These are phyloP conservation scores for Amanita muscaria DNA, from an alignment of 768 basidiomycete genomes.

Conservation along the genomic window DNA sequence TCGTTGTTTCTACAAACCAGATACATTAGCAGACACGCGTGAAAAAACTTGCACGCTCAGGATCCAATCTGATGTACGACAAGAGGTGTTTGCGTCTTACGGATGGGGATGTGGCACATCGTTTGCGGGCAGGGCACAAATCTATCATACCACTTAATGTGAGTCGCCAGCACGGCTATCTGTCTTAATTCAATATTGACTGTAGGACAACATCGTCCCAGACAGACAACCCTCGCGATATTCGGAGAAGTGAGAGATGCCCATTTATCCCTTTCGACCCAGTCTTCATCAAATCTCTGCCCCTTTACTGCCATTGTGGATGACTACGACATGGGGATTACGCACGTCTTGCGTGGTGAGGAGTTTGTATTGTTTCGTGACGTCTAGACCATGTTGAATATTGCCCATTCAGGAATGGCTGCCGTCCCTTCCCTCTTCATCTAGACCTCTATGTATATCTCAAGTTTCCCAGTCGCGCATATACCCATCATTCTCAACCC, in stretches of 20 bases:
- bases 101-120: slow-evolving; percentile 75
- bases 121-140: slow-evolving; percentile 66
- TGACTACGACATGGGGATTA: no score
- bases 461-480: no score
- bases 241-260: no score
- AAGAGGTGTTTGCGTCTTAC: slow-evolving; percentile 79
- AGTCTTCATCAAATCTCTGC: slow-evolving; percentile 88
- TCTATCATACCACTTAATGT: no score
- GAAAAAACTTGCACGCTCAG: slow-evolving; percentile 59
- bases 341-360: no score
- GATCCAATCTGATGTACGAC: slow-evolving; percentile 82
- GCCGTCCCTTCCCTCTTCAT: slow-evolving; percentile 84
- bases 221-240: slow-evolving; percentile 45
- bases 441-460: slow-evolving; percentile 86
- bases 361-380: no score
- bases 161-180: neutral
- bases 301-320: no score
- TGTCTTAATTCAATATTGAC: neutral
- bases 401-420: slow-evolving; percentile 91
- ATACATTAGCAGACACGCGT: slow-evolving; percentile 58
- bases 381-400: slow-evolving; percentile 96
- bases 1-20: slow-evolving; percentile 85
- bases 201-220: slow-evolving; percentile 52
- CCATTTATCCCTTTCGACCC: no score
- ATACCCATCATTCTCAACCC: no score